Conservation (phyloP, 1,284 basidiomycete species). For the Irpex sp. region DNA sequence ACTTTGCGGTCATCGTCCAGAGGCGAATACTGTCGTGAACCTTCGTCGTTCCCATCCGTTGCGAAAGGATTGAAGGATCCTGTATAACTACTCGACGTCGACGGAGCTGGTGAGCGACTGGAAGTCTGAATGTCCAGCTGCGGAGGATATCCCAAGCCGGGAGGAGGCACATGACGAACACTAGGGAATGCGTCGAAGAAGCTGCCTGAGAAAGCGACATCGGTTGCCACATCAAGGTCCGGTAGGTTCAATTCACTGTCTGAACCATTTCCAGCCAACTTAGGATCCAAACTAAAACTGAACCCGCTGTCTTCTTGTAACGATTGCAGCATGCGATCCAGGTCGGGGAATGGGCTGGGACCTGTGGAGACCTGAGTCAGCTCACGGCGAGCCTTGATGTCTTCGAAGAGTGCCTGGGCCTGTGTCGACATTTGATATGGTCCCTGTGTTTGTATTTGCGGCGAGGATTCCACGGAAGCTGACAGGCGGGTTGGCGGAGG, state of each 20-base stretch:
- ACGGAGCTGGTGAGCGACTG: constrained; percentile 33
- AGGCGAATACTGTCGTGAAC: constrained; percentile 26
- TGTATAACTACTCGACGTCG: constrained; percentile 47
- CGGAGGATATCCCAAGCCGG: constrained; percentile 46
- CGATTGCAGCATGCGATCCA: constrained; percentile 74
- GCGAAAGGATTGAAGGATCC: constrained; percentile 79
- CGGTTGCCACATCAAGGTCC: constrained; percentile 49
- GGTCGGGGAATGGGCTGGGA: constrained; percentile 83
- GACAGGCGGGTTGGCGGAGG: constrained; percentile 45
- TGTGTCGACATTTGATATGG: constrained; percentile 85
- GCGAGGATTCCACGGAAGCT: constrained; percentile 44
- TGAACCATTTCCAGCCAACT: constrained; percentile 49
- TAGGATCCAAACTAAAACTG: constrained; percentile 78
- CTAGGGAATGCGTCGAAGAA: constrained; percentile 65
- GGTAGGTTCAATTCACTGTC: constrained; percentile 39
- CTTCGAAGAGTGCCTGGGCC: constrained; percentile 79
- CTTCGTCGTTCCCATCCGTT: constrained; percentile 43
- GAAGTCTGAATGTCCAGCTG: constrained; percentile 49
- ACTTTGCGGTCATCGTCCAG: constrained; percentile 71
- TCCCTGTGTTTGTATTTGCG: constrained; percentile 54
- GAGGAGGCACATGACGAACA: constrained; percentile 42
- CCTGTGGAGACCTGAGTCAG: constrained; percentile 40
- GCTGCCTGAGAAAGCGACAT: constrained; percentile 49
- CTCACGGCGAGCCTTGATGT: constrained; percentile 74
- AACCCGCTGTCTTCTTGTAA: constrained; percentile 56